Percentiles rank a stretch among this genome's conserved stretches.
Evolutionary conservation across 2,329 filamentous ascomycete genomes (phyloP).

Genomic region (Diplodia corticola): DNA sequence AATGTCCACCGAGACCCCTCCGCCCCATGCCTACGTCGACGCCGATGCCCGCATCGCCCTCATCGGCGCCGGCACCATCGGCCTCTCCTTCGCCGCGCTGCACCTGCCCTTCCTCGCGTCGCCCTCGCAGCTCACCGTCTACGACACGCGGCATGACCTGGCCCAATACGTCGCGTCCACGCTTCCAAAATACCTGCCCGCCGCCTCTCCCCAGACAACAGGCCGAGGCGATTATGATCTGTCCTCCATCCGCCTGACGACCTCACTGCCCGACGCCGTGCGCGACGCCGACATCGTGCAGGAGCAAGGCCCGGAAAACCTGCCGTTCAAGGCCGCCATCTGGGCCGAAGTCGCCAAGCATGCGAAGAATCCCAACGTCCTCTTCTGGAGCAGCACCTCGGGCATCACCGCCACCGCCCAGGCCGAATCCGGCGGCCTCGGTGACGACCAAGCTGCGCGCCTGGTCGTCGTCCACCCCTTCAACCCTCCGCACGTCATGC

Average conservation of each 20-base stretch:
- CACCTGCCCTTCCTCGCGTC: slow-evolving; percentile 49
- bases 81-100: slow-evolving; percentile 57
- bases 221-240: slow-evolving; percentile 13
- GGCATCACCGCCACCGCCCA: slow-evolving; percentile 59
- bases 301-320: slow-evolving; percentile 60
- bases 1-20: not conserved
- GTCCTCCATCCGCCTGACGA: slow-evolving; percentile 40
- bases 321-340: slow-evolving; percentile 52
- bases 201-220: not conserved
- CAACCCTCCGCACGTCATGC: slow-evolving; percentile 64
- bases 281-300: slow-evolving; percentile 54
- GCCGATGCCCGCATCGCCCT: slow-evolving; percentile 40
- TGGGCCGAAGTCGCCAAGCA: slow-evolving; percentile 54
- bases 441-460: slow-evolving; percentile 29
- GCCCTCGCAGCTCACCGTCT: slow-evolving; percentile 47
- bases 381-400: slow-evolving; percentile 60
- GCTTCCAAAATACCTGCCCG: slow-evolving; percentile 47
- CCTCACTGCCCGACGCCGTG: slow-evolving; percentile 46
- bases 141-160: slow-evolving; percentile 53
- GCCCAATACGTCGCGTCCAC: slow-evolving; percentile 45
- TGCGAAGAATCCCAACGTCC: slow-evolving; percentile 43
- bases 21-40: not conserved
- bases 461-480: slow-evolving; percentile 62
- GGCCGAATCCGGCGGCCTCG: slow-evolving; percentile 28
- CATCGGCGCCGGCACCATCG: slow-evolving; percentile 53